phyloP scores from a whole-genome alignment of 495 filamentous ascomycete species.

The Chaetomium cochliodes region DNA sequence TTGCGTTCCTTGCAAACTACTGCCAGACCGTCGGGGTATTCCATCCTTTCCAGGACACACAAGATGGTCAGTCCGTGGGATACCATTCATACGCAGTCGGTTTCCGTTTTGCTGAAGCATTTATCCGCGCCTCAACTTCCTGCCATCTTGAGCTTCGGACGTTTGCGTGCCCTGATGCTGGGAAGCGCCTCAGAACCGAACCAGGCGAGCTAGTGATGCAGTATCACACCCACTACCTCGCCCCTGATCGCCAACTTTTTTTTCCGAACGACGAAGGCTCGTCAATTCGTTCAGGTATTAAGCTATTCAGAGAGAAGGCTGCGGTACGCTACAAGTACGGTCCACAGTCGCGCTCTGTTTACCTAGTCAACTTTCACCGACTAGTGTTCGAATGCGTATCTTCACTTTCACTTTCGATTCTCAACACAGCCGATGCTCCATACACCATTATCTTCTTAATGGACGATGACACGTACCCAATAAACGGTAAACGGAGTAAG shows the following conservation, averaged over 20 bases:
- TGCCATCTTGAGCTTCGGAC: background rate
- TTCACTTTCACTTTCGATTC: background rate
- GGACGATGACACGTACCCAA: background rate
- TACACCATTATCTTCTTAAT: background rate
- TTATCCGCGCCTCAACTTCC: background rate
- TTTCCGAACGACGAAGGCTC: too few relatives aligned
- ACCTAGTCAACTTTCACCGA: too few relatives aligned
- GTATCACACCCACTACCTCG: background rate
- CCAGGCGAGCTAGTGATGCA: background rate
- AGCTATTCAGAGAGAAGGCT: background rate
- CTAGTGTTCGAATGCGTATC: background rate
- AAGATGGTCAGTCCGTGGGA: background rate
- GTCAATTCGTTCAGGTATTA: too few relatives aligned
- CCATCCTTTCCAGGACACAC: background rate
- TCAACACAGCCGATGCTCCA: constrained; percentile 1
- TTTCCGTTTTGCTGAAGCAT: background rate
- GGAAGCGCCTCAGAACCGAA: background rate
- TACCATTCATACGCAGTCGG: background rate
- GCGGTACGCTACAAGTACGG: background rate
- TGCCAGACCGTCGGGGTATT: background rate
- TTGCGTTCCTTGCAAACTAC: background rate
- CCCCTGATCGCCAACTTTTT: too few relatives aligned
- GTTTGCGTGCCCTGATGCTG: background rate
- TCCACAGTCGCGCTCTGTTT: too few relatives aligned
- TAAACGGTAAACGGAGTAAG: background rate